These are phyloP conservation scores for Tagetes erecta DNA, from an alignment of 129 eudicot species.

Conservation along the genomic window DNA sequence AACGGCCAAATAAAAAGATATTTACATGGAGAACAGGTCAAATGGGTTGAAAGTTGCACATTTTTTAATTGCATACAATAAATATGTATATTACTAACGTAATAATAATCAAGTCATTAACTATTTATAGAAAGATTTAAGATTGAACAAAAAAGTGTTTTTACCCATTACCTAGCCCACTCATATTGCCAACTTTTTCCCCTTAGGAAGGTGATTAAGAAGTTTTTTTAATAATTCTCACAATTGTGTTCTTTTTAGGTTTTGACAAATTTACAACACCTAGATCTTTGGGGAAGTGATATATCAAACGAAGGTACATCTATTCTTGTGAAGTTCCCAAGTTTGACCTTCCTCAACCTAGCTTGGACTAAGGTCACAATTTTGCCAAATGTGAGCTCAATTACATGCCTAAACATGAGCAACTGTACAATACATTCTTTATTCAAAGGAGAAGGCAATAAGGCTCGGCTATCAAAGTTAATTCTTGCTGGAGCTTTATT, in stretches of 20 bases:
- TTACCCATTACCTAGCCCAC: not conserved
- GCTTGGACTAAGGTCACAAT: constrained; percentile 81
- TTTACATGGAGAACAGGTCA: not conserved
- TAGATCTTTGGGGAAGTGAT: constrained; percentile 91
- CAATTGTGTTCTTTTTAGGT: constrained; percentile 40
- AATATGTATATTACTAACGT: not conserved
- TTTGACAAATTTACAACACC: constrained; percentile 67
- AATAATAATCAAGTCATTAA: not conserved
- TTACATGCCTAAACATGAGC: constrained; percentile 75
- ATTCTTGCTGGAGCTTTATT: constrained; percentile 60
- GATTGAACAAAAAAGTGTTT: not conserved
- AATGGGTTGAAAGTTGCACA: not conserved
- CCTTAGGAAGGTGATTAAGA: not conserved
- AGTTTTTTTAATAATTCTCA: not conserved
- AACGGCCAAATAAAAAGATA: not conserved
- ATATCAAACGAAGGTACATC: constrained; percentile 63
- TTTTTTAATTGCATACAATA: not conserved
- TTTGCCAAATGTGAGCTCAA: constrained; percentile 56
- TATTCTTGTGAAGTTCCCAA: constrained; percentile 50
- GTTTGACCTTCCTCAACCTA: constrained; percentile 59
- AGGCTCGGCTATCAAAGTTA: constrained; percentile 49
- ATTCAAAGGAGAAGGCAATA: constrained; percentile 52
- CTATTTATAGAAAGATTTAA: not conserved
- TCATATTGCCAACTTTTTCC: not conserved
- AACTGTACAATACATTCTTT: constrained; percentile 67